Conservation (phyloP, 768 basidiomycete species). For the Trametes punicea region DNA sequence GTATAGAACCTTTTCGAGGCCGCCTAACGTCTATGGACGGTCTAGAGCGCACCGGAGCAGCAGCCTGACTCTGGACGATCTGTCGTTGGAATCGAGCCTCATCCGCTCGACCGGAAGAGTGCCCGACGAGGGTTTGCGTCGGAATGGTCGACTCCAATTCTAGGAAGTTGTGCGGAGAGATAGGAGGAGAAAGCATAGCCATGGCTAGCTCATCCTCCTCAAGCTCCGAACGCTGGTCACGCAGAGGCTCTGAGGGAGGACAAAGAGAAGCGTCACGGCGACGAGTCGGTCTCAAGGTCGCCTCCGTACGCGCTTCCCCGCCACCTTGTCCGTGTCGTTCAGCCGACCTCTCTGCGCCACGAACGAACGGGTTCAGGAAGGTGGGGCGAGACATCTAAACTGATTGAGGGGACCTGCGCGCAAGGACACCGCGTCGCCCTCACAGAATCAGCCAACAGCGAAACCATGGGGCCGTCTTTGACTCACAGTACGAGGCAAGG, state of each 20-base stretch:
- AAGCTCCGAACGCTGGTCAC: not conserved
- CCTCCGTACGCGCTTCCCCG: not conserved
- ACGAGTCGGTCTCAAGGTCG: not conserved
- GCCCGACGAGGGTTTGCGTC: not conserved
- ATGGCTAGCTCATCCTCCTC: not conserved
- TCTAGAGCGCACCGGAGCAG: not conserved
- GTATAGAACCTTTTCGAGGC: not conserved
- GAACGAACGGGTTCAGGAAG: conserved; percentile 6
- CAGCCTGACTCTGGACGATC: not conserved
- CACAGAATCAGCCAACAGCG: not conserved
- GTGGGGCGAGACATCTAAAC: conserved; percentile 3
- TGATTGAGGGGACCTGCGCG: not conserved
- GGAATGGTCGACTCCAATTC: not conserved
- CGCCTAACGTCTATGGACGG: not conserved
- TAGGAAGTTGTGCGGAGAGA: not conserved
- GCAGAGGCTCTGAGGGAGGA: not conserved
- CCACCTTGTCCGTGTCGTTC: not conserved
- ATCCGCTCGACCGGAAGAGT: not conserved
- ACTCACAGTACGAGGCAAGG: not conserved
- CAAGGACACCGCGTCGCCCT: not conserved
- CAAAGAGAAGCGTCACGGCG: not conserved
- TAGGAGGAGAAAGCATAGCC: not conserved
- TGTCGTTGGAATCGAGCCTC: not conserved
- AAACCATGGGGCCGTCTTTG: too few species aligned
- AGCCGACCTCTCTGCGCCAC: not conserved